phyloP scores from a whole-genome alignment of 352 stramenopile genomes.

The Phytophthora syringae region DNA sequence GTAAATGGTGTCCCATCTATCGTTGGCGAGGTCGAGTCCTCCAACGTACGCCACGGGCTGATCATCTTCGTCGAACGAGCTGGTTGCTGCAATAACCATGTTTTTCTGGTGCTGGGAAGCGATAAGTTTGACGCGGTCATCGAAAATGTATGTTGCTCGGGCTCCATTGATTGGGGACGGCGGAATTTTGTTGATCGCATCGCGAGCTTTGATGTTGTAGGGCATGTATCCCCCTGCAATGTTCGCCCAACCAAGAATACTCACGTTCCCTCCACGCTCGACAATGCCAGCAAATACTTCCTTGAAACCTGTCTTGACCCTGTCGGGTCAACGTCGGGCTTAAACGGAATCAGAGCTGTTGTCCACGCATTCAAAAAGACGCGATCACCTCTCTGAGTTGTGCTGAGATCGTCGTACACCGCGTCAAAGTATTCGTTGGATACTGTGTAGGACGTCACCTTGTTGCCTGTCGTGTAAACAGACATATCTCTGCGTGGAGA shows the following conservation, averaged over 20 bases:
- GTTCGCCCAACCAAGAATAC: constrained; percentile 62
- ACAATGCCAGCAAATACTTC: constrained; percentile 41
- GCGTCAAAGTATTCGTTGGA: constrained; percentile 51
- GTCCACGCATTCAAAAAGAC: constrained; percentile 55
- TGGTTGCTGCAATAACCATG: constrained; percentile 34
- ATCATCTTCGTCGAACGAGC: not conserved
- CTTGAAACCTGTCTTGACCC: constrained; percentile 37
- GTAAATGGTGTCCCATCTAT: constrained; percentile 65
- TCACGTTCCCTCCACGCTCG: constrained; percentile 42
- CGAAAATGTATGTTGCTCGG: constrained; percentile 44
- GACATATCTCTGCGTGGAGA: constrained; percentile 39
- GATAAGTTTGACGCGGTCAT: constrained; percentile 46
- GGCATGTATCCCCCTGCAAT: constrained; percentile 40
- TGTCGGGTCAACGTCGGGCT: constrained; percentile 31
- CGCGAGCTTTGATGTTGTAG: constrained; percentile 42
- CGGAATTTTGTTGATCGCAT: constrained; percentile 49
- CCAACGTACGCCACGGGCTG: constrained; percentile 50
- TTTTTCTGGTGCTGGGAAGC: constrained; percentile 63
- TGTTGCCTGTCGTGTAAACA: constrained; percentile 44
- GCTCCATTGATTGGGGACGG: constrained; percentile 19
- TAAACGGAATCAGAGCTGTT: constrained; percentile 51
- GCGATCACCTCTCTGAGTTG: constrained; percentile 21
- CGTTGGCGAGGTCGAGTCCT: constrained; percentile 52
- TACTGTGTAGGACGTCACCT: constrained; percentile 44
- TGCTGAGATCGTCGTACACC: constrained; percentile 46